Conservation (phyloP, 345 rosid genomes). For the Rhodamnia argentea region DNA sequence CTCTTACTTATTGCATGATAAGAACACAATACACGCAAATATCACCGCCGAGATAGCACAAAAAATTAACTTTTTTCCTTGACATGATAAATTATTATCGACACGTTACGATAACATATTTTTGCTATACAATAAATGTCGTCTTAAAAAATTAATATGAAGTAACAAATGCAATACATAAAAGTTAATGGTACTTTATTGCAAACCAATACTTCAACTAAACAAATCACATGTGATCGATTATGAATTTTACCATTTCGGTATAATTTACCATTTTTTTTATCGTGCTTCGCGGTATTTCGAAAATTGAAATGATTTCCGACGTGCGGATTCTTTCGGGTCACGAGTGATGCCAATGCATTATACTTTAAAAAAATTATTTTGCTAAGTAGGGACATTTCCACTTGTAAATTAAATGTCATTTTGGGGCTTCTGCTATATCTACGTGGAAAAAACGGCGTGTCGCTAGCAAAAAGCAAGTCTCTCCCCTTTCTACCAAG, state of each 20-base stretch:
- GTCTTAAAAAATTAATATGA: background rate
- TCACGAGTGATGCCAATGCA: background rate
- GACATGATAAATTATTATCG: rapidly evolving
- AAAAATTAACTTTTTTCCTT: background rate
- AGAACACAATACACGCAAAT: background rate
- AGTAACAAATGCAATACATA: background rate
- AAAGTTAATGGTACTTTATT: rapidly evolving
- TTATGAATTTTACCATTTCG: background rate
- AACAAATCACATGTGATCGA: background rate
- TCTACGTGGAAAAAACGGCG: background rate
- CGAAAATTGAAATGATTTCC: background rate
- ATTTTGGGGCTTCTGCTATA: background rate
- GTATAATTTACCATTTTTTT: background rate
- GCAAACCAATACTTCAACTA: rapidly evolving
- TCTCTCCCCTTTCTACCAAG: background rate
- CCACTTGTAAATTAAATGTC: background rate
- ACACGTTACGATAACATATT: background rate
- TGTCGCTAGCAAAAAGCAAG: background rate
- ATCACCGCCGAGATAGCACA: background rate
- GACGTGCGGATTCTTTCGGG: background rate
- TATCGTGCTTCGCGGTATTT: rapidly evolving
- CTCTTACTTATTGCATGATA: background rate
- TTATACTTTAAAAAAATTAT: too few relatives aligned
- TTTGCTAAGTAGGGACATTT: background rate
- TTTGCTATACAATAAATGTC: background rate